Evolutionary conservation across 768 basidiomycete genomes (phyloP).

Genomic region (Suillus alpinus): DNA sequence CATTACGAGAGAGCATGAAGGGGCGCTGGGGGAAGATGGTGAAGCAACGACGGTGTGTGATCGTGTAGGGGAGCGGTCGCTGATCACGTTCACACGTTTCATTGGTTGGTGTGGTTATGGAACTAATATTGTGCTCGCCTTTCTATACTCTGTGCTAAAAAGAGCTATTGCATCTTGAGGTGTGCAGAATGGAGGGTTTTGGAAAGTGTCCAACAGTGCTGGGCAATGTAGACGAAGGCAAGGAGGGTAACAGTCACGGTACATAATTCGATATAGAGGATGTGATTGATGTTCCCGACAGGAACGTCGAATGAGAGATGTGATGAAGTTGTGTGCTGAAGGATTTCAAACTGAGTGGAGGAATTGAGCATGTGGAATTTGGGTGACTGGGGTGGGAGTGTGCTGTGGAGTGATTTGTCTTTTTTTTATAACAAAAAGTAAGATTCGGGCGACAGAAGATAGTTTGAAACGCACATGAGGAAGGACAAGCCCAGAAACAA

Average conservation of each 20-base stretch:
- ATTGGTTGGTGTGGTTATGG: conserved; percentile 3
- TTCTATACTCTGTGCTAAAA: conserved; percentile 18
- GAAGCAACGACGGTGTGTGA: conserved; percentile 69
- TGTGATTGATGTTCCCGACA: conserved; percentile 30
- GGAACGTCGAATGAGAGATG: conserved; percentile 26
- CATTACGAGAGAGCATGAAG: conserved; percentile 86
- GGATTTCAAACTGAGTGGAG: conserved; percentile 15
- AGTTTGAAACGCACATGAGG: conserved; percentile 16
- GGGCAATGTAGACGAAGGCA: conserved; percentile 34
- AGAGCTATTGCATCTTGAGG: conserved; percentile 20
- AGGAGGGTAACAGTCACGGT: conserved; percentile 31
- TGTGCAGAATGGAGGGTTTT: conserved; percentile 15
- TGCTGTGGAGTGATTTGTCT: conserved; percentile 4
- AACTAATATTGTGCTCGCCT: conserved; percentile 22
- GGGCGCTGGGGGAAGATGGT: conserved; percentile 73
- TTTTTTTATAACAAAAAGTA: background rate
- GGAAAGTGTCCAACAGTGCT: conserved; percentile 25
- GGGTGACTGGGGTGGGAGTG: conserved; percentile 17
- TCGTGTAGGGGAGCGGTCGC: conserved; percentile 31
- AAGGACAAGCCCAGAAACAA: conserved; percentile 33
- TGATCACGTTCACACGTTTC: conserved; percentile 7
- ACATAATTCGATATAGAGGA: conserved; percentile 33
- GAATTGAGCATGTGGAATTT: conserved; percentile 22
- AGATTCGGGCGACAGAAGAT: background rate
- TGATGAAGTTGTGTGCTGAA: background rate